These are phyloP conservation scores for Meira miltonrushii DNA, from an alignment of 1,284 basidiomycete genomes.

Conservation along the genomic window DNA sequence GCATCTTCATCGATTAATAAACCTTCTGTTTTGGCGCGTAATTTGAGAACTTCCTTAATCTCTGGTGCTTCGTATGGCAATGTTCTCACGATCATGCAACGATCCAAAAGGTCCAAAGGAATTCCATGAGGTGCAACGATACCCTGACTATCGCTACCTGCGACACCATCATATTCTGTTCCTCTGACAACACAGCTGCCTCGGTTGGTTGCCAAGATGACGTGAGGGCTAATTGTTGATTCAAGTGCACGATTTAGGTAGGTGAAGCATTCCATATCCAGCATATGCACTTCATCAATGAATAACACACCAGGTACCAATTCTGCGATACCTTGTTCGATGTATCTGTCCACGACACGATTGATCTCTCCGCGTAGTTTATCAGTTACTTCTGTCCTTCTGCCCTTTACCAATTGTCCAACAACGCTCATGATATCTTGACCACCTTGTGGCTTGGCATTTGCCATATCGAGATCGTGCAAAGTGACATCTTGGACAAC, in stretches of 20 bases:
- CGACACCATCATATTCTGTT: constrained; percentile 59
- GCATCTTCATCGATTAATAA: constrained; percentile 72
- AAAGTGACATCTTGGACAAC: constrained; percentile 95
- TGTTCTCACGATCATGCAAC: constrained; percentile 95
- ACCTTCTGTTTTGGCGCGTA: constrained; percentile 80
- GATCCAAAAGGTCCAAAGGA: constrained; percentile 86
- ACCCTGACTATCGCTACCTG: constrained; percentile 57
- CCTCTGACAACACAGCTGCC: constrained; percentile 87
- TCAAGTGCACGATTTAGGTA: constrained; percentile 94
- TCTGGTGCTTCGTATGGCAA: constrained; percentile 77
- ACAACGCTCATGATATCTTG: constrained; percentile 99
- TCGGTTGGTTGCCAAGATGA: constrained; percentile 92
- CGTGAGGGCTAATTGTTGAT: constrained; percentile 92
- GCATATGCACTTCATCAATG: constrained; percentile 99
- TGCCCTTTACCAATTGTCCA: constrained; percentile 90
- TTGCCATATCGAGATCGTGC: constrained; percentile 93
- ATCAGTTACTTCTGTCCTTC: constrained; percentile 92
- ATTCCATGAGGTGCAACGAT: constrained; percentile 88
- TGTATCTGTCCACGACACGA: constrained; percentile 95
- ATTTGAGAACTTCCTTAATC: constrained; percentile 77
- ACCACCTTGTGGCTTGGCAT: constrained; percentile 84
- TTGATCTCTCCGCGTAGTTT: constrained; percentile 93
- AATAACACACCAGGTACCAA: constrained; percentile 96
- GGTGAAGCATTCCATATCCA: constrained; percentile 98
- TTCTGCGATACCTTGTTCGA: constrained; percentile 96